Evolutionary conservation across 1,284 basidiomycete genomes (phyloP), one percentile per base, ranked within the genome.

Genomic region (Tilletia indica): DNA sequence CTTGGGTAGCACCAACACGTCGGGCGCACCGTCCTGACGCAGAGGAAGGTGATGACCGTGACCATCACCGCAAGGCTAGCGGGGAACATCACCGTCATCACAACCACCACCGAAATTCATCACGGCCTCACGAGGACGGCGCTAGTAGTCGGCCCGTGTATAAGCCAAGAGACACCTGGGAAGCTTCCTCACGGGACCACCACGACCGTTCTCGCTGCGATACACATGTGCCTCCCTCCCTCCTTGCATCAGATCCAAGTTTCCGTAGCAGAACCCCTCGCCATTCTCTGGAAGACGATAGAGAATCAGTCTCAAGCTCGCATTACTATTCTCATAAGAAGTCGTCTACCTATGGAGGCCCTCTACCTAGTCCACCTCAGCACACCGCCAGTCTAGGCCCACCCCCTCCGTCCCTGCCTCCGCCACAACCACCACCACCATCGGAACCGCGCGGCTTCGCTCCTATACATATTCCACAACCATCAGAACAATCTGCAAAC

Each of bases 331-430:
- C 61, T 9, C 61, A 64, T n/a, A 19, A 21, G 12, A 34, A 36
- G 9, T 16, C 34, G 2, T n/a, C 61, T 36, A 21, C 61, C 8
- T 64, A 64, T 42, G 61, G 61, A 11, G 61, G 61, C 3, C 61
- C 61, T 39, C 36, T 64, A 4, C 61, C 61, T 4, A 64, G 61
- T 64, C 61, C 61, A 39, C 61, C 61, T 38, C 61, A 64, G 42
- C 42, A 45, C 9, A 8, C 14, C 42, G 6, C 42, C 42, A 14
- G 42, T 45, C 42, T 45, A 3, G 42, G 25, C 25, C 25, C 25
- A 31, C 25, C 25, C 25, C 25, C 25, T 31, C 25, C 25, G 25
- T 31, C 25, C 25, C 25, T 31, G 25, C 25, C 51, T 45, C 42
- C 42, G 14, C 42, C 42, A 45, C 42, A 8, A 14, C 42, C 42